Evolutionary conservation across 129 eudicot species (phyloP), one percentile per base, ranked within the genome.

Genomic region (Arctium lappa): DNA sequence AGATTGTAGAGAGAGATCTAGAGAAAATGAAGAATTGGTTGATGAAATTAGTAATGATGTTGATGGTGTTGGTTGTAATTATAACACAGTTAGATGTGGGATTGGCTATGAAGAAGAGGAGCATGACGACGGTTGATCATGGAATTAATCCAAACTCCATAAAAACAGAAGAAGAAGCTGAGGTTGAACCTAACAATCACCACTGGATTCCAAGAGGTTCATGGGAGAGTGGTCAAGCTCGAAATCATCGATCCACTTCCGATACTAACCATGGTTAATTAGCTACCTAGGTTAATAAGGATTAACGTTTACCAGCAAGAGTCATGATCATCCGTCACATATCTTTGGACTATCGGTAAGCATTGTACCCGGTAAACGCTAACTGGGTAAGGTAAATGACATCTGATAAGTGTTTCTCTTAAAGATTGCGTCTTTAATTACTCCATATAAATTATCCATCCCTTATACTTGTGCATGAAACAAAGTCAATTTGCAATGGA

Each of bases 121-220:
- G 39, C 82, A 80, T 76, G 88, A 39, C 80, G 38, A 33, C 29
- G 50, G 33, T 39, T 22, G 72, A 56, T 29, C 37, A 30, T 32
- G 73, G 18, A 80, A 80, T 15, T 15, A 53, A 69, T 8, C 38
- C 10, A 33, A 76, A 66, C 78, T 69, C 88, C 9, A 66, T 32
- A 6, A 13, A 62, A 40, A 13, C 31, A 31, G 82, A 85, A 75
- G 85, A 76, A 37, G 75, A 80, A 39, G 5, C 74, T 50, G 87
- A 85, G 65, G 3, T 80, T 53, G 87, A 80, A 29, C 81, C 83
- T 16, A 83, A 42, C 37, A 86, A 86, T 53, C 89, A 86, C 39
- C 89, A 87, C 56, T 76, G 78, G 75, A 87, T 87, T 73, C 89
- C 89, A 80, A 79, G 87, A 84, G 85, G 86, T 56, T 75, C 84